Evolutionary conservation across 164 flowering plant genomes (phyloP).

Genomic region (Platanus orientalis): DNA sequence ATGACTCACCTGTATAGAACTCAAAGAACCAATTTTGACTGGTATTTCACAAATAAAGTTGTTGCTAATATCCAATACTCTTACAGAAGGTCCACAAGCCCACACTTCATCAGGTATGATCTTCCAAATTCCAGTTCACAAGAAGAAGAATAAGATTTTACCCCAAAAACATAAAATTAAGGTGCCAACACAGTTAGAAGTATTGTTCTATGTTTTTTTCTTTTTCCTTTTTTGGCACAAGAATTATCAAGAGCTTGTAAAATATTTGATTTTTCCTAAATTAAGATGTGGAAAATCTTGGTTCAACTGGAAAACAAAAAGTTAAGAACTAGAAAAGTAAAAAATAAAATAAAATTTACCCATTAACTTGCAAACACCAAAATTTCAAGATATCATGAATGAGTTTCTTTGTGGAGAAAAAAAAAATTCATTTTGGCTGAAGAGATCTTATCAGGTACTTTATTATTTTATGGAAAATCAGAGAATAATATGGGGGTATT

Average conservation of each 20-base stretch:
- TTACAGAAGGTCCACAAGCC: slow-evolving; percentile 59
- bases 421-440: too few species aligned
- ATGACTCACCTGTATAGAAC: slow-evolving; percentile 44
- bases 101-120: slow-evolving; percentile 84
- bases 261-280: neutral
- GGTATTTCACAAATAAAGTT: slow-evolving; percentile 56
- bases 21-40: slow-evolving; percentile 40
- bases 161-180: neutral
- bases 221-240: too few species aligned
- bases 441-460: too few species aligned
- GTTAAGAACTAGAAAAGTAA: too few species aligned
- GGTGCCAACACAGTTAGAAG: neutral
- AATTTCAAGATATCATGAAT: too few species aligned
- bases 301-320: neutral
- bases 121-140: slow-evolving; percentile 29
- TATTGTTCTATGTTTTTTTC: too few species aligned
- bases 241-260: neutral
- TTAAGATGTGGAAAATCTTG: neutral
- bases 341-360: too few species aligned
- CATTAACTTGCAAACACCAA: too few species aligned
- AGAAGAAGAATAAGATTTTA: slow-evolving; percentile 8
- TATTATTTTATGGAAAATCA: too few species aligned
- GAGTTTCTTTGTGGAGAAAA: too few species aligned
- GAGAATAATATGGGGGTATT: too few species aligned
- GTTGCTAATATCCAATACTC: slow-evolving; percentile 63